Conservation (phyloP, 768 basidiomycete genomes). For the Boletales sp. region DNA sequence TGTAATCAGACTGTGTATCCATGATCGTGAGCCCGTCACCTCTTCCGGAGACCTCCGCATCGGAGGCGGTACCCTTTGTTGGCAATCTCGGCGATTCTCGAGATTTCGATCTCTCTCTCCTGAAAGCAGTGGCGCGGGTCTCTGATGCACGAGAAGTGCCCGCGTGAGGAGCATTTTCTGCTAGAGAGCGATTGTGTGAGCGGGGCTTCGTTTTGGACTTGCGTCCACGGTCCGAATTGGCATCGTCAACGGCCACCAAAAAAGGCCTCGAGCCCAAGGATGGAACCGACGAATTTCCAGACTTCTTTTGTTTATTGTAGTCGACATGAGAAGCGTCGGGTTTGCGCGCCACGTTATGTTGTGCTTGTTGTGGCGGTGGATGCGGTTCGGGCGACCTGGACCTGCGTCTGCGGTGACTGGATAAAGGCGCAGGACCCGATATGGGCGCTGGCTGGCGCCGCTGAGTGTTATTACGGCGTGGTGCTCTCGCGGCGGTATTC, state of each 20-base stretch:
- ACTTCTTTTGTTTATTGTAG: conserved; percentile 31
- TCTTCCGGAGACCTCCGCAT: conserved; percentile 25
- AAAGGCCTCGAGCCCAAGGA: conserved; percentile 23
- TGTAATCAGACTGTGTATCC: conserved; percentile 19
- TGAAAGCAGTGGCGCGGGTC: conserved; percentile 2
- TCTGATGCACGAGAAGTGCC: conserved; percentile 10
- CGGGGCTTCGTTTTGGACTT: conserved; percentile 29
- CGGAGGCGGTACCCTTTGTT: conserved; percentile 26
- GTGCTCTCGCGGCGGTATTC: conserved; percentile 21
- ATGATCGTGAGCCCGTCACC: conserved; percentile 12
- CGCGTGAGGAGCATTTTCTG: conserved; percentile 16
- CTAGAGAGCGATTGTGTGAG: conserved; percentile 20
- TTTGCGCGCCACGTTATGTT: conserved; percentile 9
- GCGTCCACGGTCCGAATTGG: conserved; percentile 29
- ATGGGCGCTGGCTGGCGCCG: conserved; percentile 19
- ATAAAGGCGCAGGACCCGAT: conserved; percentile 12
- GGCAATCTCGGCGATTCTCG: conserved; percentile 26
- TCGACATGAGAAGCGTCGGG: conserved; percentile 21
- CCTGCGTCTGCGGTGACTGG: conserved; percentile 28
- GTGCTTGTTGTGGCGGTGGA: conserved; percentile 14
- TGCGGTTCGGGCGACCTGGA: conserved; percentile 35
- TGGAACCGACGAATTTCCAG: conserved; percentile 10
- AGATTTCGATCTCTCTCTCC: conserved; percentile 36
- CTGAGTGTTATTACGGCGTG: conserved; percentile 25
- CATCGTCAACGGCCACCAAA: conserved; percentile 26